phyloP scores from a whole-genome alignment of 768 basidiomycete species.

The Hebeloma cylindrosporum region DNA sequence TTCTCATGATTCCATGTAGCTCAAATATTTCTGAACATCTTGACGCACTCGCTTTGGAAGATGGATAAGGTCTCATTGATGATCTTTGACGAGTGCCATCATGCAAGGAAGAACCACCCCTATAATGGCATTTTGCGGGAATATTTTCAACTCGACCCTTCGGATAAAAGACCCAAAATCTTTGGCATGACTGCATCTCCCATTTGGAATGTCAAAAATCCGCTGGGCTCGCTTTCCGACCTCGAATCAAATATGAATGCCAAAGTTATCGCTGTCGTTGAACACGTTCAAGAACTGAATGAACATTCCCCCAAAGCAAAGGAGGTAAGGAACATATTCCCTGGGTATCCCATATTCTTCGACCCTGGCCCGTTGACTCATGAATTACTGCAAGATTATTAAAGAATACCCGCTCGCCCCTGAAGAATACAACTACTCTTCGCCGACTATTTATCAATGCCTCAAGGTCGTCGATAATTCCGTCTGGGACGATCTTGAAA shows the following conservation, averaged over 20 bases:
- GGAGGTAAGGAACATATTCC: constrained; percentile 69
- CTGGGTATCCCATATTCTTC: too few relatives aligned
- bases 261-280: constrained; percentile 71
- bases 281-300: constrained; percentile 64
- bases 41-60: constrained; percentile 81
- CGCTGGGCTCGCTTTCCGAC: constrained; percentile 56
- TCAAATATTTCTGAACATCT: constrained; percentile 77
- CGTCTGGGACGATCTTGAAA: constrained; percentile 53
- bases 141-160: constrained; percentile 50
- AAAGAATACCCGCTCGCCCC: constrained; percentile 56
- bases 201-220: constrained; percentile 76
- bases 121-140: constrained; percentile 78
- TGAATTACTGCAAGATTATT: constrained; percentile 45
- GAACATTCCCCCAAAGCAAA: constrained; percentile 60
- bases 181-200: constrained; percentile 95
- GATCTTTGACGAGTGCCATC: constrained; percentile 83
- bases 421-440: constrained; percentile 53
- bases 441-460: constrained; percentile 41
- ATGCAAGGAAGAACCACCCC: constrained; percentile 71
- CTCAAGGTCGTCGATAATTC: constrained; percentile 34
- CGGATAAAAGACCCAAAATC: constrained; percentile 64
- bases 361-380: not conserved
- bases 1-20: constrained; percentile 40
- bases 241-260: constrained; percentile 74
- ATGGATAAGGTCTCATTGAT: constrained; percentile 69